Evolutionary conservation across 768 basidiomycete species (phyloP).

Genomic region (Chalciporus pseudorubinellus): DNA sequence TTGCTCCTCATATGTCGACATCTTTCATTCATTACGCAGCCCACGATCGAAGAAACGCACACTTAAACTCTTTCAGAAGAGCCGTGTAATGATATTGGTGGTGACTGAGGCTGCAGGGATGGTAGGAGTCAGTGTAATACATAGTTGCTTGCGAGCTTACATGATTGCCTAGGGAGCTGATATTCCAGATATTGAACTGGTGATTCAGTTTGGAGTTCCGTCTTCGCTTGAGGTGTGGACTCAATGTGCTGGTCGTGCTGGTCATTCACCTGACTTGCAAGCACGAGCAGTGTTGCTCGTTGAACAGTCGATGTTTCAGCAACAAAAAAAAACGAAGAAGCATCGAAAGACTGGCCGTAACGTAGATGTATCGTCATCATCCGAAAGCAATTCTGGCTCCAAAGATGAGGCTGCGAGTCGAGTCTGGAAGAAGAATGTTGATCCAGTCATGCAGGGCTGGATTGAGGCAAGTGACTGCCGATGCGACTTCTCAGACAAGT

Average conservation of each 20-base stretch:
- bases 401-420: not conserved
- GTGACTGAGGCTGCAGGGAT: conserved; percentile 38
- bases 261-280: conserved; percentile 16
- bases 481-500: conserved; percentile 26
- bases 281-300: conserved; percentile 19
- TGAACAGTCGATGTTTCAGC: not conserved
- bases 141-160: not conserved
- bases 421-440: conserved; percentile 33
- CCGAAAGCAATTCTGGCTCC: not conserved
- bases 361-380: not conserved
- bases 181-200: conserved; percentile 35
- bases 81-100: conserved; percentile 12
- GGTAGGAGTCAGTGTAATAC: conserved; percentile 22
- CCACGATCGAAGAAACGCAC: conserved; percentile 18
- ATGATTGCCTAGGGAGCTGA: conserved; percentile 27
- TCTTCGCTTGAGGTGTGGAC: conserved; percentile 32
- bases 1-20: conserved; percentile 18
- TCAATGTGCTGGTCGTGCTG: conserved; percentile 33
- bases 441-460: conserved; percentile 29
- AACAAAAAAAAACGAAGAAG: not conserved
- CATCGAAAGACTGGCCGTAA: conserved; percentile 7
- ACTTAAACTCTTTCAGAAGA: conserved; percentile 14
- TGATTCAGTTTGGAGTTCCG: conserved; percentile 36
- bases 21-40: conserved; percentile 25
- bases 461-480: conserved; percentile 29